These are phyloP conservation scores for Venturia aucupariae DNA, from an alignment of 2,329 filamentous ascomycete species.

Conservation along the genomic window DNA sequence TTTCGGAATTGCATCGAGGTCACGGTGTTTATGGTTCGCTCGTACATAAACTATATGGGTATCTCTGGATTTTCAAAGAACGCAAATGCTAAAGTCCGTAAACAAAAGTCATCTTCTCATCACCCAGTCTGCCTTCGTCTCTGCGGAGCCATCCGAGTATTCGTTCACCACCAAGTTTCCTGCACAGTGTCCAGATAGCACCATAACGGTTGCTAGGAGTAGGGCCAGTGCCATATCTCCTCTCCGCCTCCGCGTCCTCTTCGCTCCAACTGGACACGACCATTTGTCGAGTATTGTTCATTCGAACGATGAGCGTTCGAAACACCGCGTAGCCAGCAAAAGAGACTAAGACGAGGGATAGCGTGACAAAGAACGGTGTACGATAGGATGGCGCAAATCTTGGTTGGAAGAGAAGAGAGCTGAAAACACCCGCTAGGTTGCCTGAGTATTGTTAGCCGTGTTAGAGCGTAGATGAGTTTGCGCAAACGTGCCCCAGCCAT, in stretches of 20 bases:
- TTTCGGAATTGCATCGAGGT: no score
- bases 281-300: conserved; percentile 29
- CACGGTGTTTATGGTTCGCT: background rate
- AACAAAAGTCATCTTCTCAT: conserved; percentile 38
- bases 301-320: conserved; percentile 26
- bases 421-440: conserved; percentile 39
- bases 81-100: conserved; percentile 26
- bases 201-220: conserved; percentile 22
- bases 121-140: conserved; percentile 29
- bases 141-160: conserved; percentile 26
- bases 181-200: conserved; percentile 25
- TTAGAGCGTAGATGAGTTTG: background rate
- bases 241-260: conserved; percentile 32
- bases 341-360: conserved; percentile 29
- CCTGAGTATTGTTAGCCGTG: conserved; percentile 17
- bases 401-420: conserved; percentile 35
- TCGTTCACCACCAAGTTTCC: conserved; percentile 18
- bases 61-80: background rate
- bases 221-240: conserved; percentile 22
- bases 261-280: conserved; percentile 25
- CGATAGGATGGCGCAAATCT: conserved; percentile 34
- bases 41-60: background rate
- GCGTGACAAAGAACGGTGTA: conserved; percentile 34
- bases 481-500: conserved; percentile 37
- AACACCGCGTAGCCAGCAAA: conserved; percentile 34